A percentile compares a stretch with the other conserved stretches of the same genome.
Evolutionary conservation across 2,329 filamentous ascomycete species (phyloP).

Genomic region (Westerdykella ornata): DNA sequence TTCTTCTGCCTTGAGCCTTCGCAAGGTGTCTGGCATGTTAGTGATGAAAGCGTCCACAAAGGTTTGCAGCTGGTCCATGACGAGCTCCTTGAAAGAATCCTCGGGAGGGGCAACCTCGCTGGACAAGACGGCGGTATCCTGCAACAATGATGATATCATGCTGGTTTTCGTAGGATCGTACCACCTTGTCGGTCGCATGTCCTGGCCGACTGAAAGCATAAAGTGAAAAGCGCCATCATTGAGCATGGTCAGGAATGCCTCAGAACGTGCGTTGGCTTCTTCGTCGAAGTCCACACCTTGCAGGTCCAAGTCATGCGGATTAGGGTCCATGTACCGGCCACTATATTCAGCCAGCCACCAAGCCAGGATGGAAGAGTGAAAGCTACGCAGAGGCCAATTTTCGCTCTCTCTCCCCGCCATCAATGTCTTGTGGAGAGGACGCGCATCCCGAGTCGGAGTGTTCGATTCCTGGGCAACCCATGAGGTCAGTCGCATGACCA

Average conservation of each 20-base stretch:
- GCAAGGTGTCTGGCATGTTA: conserved; percentile 87
- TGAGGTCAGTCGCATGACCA: conserved; percentile 68
- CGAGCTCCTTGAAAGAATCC: conserved; percentile 60
- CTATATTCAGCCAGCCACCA: conserved; percentile 95
- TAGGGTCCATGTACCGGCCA: conserved; percentile 75
- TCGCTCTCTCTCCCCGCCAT: conserved; percentile 60
- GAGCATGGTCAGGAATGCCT: conserved; percentile 66
- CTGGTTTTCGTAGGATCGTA: conserved; percentile 79
- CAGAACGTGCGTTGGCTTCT: conserved; percentile 65
- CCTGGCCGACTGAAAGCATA: conserved; percentile 74
- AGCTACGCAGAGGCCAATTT: conserved; percentile 64
- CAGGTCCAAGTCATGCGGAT: conserved; percentile 46
- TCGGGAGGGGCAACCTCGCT: conserved; percentile 64
- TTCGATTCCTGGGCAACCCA: conserved; percentile 70
- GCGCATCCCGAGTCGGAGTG: conserved; percentile 59
- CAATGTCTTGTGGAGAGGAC: conserved; percentile 62
- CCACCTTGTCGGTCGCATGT: conserved; percentile 75
- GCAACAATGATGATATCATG: conserved; percentile 73
- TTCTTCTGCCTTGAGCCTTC: conserved; percentile 78
- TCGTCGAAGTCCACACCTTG: conserved; percentile 54
- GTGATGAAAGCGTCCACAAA: conserved; percentile 92
- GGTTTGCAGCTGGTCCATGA: conserved; percentile 76
- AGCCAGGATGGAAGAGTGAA: conserved; percentile 70
- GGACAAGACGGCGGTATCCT: conserved; percentile 65
- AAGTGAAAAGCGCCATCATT: conserved; percentile 92